Evolutionary conservation across 179 eudicot species (phyloP).

Genomic region (Dionaea muscipula): DNA sequence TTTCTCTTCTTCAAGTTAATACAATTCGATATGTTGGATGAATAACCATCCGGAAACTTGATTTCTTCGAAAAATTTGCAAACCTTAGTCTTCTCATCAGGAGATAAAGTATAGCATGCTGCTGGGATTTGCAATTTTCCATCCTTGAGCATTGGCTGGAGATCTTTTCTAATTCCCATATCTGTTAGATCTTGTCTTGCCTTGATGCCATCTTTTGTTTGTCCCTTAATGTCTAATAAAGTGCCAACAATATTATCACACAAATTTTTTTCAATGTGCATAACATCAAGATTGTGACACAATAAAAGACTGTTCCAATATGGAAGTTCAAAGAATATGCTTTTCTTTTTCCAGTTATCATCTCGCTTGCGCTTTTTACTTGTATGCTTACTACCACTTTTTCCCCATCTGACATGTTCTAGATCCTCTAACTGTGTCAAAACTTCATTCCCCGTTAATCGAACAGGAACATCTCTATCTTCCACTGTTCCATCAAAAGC

Average conservation of each 20-base stretch:
- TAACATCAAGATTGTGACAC: conserved; percentile 6
- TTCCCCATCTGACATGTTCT: too few species aligned
- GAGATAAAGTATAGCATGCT: conserved; percentile 5
- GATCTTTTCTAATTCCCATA: conserved; percentile 6
- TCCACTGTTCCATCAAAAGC: too few species aligned
- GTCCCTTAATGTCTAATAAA: conserved; percentile 8
- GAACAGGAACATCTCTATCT: too few species aligned
- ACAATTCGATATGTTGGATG: conserved; percentile 11
- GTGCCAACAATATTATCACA: conserved; percentile 13
- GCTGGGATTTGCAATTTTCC: neutral
- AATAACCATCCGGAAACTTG: conserved; percentile 13
- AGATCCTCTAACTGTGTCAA: too few species aligned
- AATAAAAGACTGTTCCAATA: conserved; percentile 4
- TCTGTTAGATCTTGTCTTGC: conserved; percentile 7
- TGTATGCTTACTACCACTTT: neutral
- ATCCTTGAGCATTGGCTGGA: neutral
- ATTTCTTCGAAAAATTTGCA: conserved; percentile 5
- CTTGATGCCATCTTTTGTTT: conserved; percentile 10
- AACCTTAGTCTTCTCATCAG: conserved; percentile 1
- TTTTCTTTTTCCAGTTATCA: conserved; percentile 10
- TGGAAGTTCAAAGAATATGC: conserved; percentile 9
- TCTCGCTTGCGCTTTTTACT: neutral
- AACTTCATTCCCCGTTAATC: too few species aligned
- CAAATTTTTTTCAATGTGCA: conserved; percentile 8
- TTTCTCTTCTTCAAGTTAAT: neutral